Evolutionary conservation across 2,329 filamentous ascomycete species (phyloP).

Genomic region (Neonectria hederae): DNA sequence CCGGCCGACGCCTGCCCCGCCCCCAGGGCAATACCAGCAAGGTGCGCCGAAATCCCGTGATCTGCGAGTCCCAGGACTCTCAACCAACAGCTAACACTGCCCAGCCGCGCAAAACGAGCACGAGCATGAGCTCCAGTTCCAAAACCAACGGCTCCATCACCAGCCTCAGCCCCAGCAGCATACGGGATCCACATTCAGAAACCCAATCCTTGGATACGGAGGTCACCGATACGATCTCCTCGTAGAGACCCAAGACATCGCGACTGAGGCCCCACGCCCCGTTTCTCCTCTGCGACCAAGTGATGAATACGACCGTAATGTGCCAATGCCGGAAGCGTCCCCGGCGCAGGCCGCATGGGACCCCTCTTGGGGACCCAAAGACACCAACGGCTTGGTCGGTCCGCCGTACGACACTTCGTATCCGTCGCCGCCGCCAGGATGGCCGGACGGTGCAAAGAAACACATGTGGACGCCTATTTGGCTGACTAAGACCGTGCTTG

Average conservation of each 20-base stretch:
- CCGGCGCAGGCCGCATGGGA: not conserved
- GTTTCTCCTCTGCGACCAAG: constrained; percentile 17
- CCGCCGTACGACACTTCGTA: constrained; percentile 8
- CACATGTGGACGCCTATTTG: constrained; percentile 36
- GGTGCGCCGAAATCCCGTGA: constrained; percentile 6
- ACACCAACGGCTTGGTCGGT: constrained; percentile 7
- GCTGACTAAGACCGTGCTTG: constrained; percentile 30
- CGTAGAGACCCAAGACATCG: constrained; percentile 18
- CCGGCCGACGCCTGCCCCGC: not conserved
- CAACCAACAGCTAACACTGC: constrained; percentile 4
- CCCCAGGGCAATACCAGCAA: constrained; percentile 13
- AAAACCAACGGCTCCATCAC: not conserved
- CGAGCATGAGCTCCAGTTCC: constrained; percentile 22
- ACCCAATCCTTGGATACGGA: constrained; percentile 20
- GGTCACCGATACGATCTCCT: constrained; percentile 26
- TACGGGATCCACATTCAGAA: constrained; percentile 5
- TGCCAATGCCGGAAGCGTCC: constrained; percentile 9
- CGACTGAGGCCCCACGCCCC: constrained; percentile 3
- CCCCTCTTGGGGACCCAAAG: constrained; percentile 5
- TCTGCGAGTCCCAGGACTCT: not conserved
- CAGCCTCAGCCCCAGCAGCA: constrained; percentile 15
- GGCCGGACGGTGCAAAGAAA: constrained; percentile 18
- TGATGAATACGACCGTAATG: constrained; percentile 23
- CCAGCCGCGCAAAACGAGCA: constrained; percentile 25
- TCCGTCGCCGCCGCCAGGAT: not conserved